phyloP scores from a whole-genome alignment of 805 yeast species.

The Saccharomycopsis capsularis region DNA sequence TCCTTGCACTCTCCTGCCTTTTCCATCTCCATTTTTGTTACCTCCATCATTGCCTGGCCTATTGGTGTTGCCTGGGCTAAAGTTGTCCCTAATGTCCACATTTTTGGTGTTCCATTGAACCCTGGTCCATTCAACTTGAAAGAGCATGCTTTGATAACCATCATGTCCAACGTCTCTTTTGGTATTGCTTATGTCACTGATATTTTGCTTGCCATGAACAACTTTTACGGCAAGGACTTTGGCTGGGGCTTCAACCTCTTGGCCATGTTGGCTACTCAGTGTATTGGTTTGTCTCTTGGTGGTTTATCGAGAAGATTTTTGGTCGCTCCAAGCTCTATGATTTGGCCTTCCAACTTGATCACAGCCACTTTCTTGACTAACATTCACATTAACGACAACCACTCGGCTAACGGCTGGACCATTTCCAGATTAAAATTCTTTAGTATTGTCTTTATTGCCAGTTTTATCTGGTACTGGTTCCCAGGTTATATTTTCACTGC shows the following conservation, averaged over 20 bases:
- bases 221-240: slow-evolving; percentile 38
- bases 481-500: slow-evolving; percentile 59
- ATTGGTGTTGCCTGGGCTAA: slow-evolving; percentile 37
- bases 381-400: slow-evolving; percentile 43
- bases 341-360: slow-evolving; percentile 67
- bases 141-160: slow-evolving; percentile 53
- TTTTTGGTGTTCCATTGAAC: slow-evolving; percentile 36
- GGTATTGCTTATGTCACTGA: slow-evolving; percentile 53
- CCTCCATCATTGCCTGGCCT: slow-evolving; percentile 49
- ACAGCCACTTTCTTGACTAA: slow-evolving; percentile 50
- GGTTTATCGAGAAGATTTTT: slow-evolving; percentile 54
- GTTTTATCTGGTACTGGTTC: slow-evolving; percentile 49
- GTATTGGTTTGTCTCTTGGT: slow-evolving; percentile 61
- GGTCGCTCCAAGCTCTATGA: slow-evolving; percentile 54
- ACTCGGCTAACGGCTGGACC: slow-evolving; percentile 55
- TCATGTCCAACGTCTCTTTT: slow-evolving; percentile 43
- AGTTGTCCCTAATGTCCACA: slow-evolving; percentile 27
- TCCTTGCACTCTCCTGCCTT: slow-evolving; percentile 47
- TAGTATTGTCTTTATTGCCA: slow-evolving; percentile 31
- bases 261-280: slow-evolving; percentile 49
- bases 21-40: slow-evolving; percentile 42
- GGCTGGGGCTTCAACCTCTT: slow-evolving; percentile 51
- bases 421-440: slow-evolving; percentile 48
- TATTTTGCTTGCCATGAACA: slow-evolving; percentile 44
- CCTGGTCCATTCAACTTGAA: slow-evolving; percentile 59